phyloP scores from a whole-genome alignment of 2,329 filamentous ascomycete species.

The Akanthomyces dipterigenus region DNA sequence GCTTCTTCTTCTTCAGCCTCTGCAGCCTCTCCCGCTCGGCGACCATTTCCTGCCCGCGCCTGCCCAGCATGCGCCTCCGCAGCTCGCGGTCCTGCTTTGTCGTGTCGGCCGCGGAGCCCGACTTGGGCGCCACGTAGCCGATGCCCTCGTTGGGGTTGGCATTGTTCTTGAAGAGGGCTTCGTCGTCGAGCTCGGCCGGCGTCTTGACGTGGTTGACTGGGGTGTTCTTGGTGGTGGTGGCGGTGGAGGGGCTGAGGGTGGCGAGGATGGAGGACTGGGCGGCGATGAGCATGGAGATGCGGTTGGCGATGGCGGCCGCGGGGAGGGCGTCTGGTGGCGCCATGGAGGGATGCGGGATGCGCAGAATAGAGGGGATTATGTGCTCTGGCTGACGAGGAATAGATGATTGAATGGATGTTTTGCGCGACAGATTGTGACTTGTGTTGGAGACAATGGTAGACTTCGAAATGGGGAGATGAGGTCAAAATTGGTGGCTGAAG shows the following conservation, averaged over 20 bases:
- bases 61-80: slow-evolving; percentile 24
- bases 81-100: slow-evolving; percentile 24
- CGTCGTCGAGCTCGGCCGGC: slow-evolving; percentile 18
- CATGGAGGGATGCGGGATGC: no score
- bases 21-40: slow-evolving; percentile 17
- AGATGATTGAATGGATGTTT: no score
- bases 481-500: no score
- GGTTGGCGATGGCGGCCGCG: no score
- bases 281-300: no score
- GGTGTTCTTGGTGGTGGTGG: not conserved
- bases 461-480: no score
- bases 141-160: slow-evolving; percentile 32
- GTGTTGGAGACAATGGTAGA: no score
- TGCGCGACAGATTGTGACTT: no score
- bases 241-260: slow-evolving; percentile 17
- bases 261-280: slow-evolving; percentile 27
- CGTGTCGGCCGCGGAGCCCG: slow-evolving; percentile 17
- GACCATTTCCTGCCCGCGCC: slow-evolving; percentile 13
- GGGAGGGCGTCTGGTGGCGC: no score
- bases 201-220: slow-evolving; percentile 6
- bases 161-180: slow-evolving; percentile 19
- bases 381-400: no score
- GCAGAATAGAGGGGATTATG: no score
- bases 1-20: slow-evolving; percentile 17
- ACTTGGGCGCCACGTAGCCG: slow-evolving; percentile 26